Evolutionary conservation across 2,329 filamentous ascomycete genomes (phyloP), one percentile per base, ranked within the genome.

Genomic region (Thelonectria olida): DNA sequence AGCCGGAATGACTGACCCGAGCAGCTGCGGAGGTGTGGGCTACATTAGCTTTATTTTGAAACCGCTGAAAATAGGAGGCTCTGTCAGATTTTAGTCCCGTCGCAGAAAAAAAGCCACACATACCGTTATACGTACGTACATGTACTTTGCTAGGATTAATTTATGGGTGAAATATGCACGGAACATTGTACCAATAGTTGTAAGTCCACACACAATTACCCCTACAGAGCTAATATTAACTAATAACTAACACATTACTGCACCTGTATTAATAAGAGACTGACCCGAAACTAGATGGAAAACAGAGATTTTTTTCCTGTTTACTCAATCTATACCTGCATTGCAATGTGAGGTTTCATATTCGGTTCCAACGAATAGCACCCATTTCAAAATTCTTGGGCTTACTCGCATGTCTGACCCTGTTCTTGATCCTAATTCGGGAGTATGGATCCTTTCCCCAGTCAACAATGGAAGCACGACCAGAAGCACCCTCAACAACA

Each of bases 1-100:
- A 58, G 82, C 82, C 1, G 94, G 93, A 64, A 98, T 68, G 3
- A 97, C 93, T n/a, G n/a, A n/a, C n/a, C n/a, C n/a, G n/a, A n/a
- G n/a, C n/a, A n/a, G n/a, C n/a, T n/a, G n/a, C n/a, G n/a, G n/a
- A n/a, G n/a, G n/a, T n/a, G n/a, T n/a, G n/a, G n/a, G n/a, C n/a
- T n/a, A n/a, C n/a, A n/a, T n/a, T n/a, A n/a, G n/a, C n/a, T n/a
- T n/a, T n/a, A n/a, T 39, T 31, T 31, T 53, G 50, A 34, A 41
- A 53, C 50, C 31, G 27, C 27, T 31, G 27, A 31, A 31, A 31
- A 31, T 31, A 31, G 27, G 27, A n/a, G 27, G 27, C 12, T 12
- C 27, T 12, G 27, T 31, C 27, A 31, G 27, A 31, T 31, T 31
- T 31, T 31, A 31, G 27, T 12, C 27, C 27, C n/a, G n/a, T n/a